Evolutionary conservation across 2,329 filamentous ascomycete genomes (phyloP), one percentile per base, ranked within the genome.

Genomic region (Fusarium avenaceum): DNA sequence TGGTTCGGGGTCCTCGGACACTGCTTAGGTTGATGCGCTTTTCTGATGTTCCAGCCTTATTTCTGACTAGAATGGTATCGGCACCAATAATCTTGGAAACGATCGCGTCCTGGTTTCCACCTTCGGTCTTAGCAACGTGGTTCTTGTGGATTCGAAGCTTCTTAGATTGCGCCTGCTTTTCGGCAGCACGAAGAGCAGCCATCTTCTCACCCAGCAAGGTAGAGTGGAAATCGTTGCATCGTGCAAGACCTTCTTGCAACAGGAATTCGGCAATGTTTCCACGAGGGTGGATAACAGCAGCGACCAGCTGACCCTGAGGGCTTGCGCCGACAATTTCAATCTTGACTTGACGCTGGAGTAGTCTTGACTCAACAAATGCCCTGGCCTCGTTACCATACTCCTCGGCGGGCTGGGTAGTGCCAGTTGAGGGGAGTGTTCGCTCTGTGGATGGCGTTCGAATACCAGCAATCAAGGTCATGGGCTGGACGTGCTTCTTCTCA

Each of bases 211-310:
- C 96, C 13, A 99, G 87, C 82, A 97, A 85, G 39, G 94, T 96
- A 1, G 95, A 97, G 82, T 99, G 96, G 80, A 96, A 94, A 80
- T 99, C 96, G 69, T 94, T 94, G 83, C 95, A 98, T 75, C 93
- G 88, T 40, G 95, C 96, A 57, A 98, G 85, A 73, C 96, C 96
- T 53, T 94, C 92, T 74, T 95, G 89, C 44, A 99, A 88, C 43
- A 99, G 80, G 79, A 97, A 96, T 70, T 92, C 93, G 66, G 94
- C 93, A 78, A 99, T 97, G 80, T 94, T 97, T 67, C 96, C 96
- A 63, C 90, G 89, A 28, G 94, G 94, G 81, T 99, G 96, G 69
- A 94, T 86, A 43, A 99, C 86, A 49, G 89, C 89, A 57, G 92
- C 96, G 55, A 99, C 89, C n/a, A 99, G 86, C 76, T 97, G 92